Evolutionary conservation across 768 basidiomycete genomes (phyloP).

Genomic region (Lentinula boryana): DNA sequence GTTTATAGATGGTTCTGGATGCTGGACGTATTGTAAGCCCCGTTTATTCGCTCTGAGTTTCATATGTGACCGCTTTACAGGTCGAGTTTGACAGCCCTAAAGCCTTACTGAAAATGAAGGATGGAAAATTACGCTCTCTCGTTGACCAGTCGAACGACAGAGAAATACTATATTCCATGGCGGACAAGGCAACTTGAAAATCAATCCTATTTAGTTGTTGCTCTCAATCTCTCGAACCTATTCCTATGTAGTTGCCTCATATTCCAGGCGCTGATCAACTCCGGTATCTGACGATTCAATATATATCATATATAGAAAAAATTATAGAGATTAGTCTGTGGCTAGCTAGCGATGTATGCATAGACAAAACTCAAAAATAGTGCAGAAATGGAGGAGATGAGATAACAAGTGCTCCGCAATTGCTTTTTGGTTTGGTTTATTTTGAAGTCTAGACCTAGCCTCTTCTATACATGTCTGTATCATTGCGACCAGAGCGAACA

Average conservation of each 20-base stretch:
- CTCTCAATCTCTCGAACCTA: too few relatives aligned
- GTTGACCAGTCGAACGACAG: constrained; percentile 40
- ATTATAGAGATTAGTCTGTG: not conserved
- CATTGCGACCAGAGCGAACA: constrained; percentile 1
- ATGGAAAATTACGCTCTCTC: constrained; percentile 31
- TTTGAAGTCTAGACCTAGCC: not conserved
- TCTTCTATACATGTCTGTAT: constrained; percentile 2
- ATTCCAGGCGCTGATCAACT: too few relatives aligned
- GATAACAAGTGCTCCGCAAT: not conserved
- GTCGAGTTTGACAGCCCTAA: constrained; percentile 37
- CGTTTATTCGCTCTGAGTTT: not conserved
- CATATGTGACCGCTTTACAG: not conserved
- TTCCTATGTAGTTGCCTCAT: too few relatives aligned
- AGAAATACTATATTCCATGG: constrained; percentile 28
- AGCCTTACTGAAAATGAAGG: constrained; percentile 33
- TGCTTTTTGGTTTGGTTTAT: not conserved
- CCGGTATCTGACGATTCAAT: not conserved
- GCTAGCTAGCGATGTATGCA: not conserved
- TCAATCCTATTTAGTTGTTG: too few relatives aligned
- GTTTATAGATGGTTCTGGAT: constrained; percentile 44
- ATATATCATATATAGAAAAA: not conserved
- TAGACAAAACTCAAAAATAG: not conserved
- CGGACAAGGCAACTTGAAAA: not conserved
- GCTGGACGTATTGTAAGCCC: constrained; percentile 45
- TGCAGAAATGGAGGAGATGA: not conserved